Evolutionary conservation across 208 protist genomes (phyloP).

Genomic region (Trypanosoma vivax): DNA sequence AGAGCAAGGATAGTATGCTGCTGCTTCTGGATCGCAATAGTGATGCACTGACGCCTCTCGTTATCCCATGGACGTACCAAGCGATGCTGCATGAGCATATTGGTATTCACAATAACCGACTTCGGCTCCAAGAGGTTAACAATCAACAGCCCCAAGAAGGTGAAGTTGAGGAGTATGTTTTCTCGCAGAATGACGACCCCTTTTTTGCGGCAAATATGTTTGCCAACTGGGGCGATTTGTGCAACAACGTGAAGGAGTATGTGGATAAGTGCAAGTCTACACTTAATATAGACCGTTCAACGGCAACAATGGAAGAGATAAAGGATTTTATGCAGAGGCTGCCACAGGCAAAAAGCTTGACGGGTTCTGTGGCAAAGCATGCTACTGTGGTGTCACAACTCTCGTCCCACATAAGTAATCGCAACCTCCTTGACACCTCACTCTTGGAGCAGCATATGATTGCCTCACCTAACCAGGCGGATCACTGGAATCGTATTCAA

Average conservation of each 20-base stretch:
- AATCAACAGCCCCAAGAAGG: neutral
- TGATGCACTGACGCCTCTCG: constrained; percentile 95
- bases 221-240: constrained; percentile 97
- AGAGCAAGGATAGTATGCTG: constrained; percentile 47
- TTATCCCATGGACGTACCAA: constrained; percentile 99
- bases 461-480: constrained; percentile 40
- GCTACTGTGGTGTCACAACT: constrained; percentile 68
- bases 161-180: constrained; percentile 64
- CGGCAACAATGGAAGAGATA: constrained; percentile 84
- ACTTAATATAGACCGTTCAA: constrained; percentile 68
- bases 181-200: constrained; percentile 88
- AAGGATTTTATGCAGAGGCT: constrained; percentile 83
- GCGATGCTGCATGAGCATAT: constrained; percentile 98
- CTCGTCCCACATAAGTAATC: constrained; percentile 69
- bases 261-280: constrained; percentile 91
- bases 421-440: constrained; percentile 87
- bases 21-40: constrained; percentile 79
- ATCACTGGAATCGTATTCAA: constrained; percentile 68
- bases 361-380: constrained; percentile 82
- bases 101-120: constrained; percentile 90
- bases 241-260: constrained; percentile 89
- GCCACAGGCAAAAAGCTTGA: constrained; percentile 72
- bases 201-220: constrained; percentile 96
- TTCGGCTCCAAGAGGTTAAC: constrained; percentile 34
- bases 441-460: constrained; percentile 96